Evolutionary conservation across 805 yeast genomes (phyloP).

Genomic region (Wickerhamomyces strasburgensis): DNA sequence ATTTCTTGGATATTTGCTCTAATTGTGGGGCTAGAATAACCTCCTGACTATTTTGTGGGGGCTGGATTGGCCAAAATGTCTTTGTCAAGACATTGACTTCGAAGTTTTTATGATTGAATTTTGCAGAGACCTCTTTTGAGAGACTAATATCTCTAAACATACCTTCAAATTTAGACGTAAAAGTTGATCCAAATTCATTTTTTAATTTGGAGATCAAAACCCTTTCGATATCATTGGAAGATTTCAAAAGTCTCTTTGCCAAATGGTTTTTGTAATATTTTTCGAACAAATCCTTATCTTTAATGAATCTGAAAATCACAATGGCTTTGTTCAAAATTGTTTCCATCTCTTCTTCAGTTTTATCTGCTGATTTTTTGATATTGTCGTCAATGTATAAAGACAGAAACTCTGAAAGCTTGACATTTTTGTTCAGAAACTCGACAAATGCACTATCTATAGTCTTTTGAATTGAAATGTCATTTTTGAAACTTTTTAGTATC

Average conservation of each 20-base stretch:
- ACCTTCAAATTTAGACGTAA: constrained; percentile 74
- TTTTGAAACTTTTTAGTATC: constrained; percentile 41
- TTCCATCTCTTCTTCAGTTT: constrained; percentile 40
- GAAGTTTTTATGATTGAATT: constrained; percentile 37
- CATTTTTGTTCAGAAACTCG: constrained; percentile 50
- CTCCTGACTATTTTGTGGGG: constrained; percentile 24
- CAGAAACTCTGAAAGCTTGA: constrained; percentile 47
- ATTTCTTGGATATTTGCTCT: constrained; percentile 36
- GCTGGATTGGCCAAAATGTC: constrained; percentile 64
- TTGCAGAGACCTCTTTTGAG: constrained; percentile 44
- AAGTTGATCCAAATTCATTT: constrained; percentile 74
- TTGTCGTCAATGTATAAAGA: constrained; percentile 56
- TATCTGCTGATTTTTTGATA: constrained; percentile 45
- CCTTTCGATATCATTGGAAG: constrained; percentile 61
- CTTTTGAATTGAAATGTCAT: constrained; percentile 45
- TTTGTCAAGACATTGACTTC: constrained; percentile 53
- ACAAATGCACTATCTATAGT: constrained; percentile 58
- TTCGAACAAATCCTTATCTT: constrained; percentile 84
- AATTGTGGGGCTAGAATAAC: constrained; percentile 41
- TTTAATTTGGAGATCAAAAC: constrained; percentile 59
- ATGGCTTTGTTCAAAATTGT: constrained; percentile 50
- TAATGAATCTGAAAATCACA: constrained; percentile 57
- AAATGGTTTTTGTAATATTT: constrained; percentile 79
- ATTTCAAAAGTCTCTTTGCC: constrained; percentile 68
- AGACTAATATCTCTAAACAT: constrained; percentile 78